Conservation (phyloP, 306 rosid genomes). For the Ammopiptanthus mongolicus region DNA sequence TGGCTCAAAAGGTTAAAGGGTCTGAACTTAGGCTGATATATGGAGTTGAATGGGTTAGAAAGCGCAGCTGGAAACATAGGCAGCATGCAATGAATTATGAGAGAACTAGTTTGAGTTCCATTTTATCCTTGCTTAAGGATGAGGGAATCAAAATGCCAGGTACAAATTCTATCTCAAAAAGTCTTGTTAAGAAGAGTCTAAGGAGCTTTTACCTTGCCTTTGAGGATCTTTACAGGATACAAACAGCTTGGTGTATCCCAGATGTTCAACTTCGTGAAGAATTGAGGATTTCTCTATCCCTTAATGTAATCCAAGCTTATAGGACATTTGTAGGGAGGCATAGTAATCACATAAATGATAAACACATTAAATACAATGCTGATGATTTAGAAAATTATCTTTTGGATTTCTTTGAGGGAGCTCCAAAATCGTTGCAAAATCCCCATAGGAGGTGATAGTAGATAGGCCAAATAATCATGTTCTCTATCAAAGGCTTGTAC, state of each 20-base stretch:
- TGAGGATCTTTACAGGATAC: conserved; percentile 76
- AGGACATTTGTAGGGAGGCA: conserved; percentile 65
- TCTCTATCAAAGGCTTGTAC: conserved; percentile 24
- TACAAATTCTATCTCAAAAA: conserved; percentile 46
- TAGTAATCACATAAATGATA: conserved; percentile 50
- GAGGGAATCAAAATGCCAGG: conserved; percentile 58
- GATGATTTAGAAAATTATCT: conserved; percentile 72
- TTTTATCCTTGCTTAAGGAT: conserved; percentile 59
- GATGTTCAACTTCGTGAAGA: conserved; percentile 77
- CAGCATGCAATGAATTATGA: conserved; percentile 70
- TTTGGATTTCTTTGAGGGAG: conserved; percentile 78
- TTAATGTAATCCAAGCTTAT: conserved; percentile 69
- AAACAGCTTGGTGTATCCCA: conserved; percentile 66
- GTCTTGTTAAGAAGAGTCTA: conserved; percentile 59
- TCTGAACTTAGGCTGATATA: conserved; percentile 55
- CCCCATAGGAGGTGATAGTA: conserved; percentile 54
- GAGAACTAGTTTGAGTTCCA: conserved; percentile 77
- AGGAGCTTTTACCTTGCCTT: conserved; percentile 66
- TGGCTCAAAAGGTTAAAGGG: conserved; percentile 88
- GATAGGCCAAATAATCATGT: conserved; percentile 20
- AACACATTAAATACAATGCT: conserved; percentile 54
- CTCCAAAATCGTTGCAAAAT: conserved; percentile 58
- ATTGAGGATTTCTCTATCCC: conserved; percentile 59
- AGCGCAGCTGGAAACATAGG: conserved; percentile 61
- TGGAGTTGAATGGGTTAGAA: conserved; percentile 75